Percentiles rank a stretch among this genome's conserved stretches.
Evolutionary conservation across 2,329 filamentous ascomycete genomes (phyloP).

Genomic region (Ophiostoma sp.): DNA sequence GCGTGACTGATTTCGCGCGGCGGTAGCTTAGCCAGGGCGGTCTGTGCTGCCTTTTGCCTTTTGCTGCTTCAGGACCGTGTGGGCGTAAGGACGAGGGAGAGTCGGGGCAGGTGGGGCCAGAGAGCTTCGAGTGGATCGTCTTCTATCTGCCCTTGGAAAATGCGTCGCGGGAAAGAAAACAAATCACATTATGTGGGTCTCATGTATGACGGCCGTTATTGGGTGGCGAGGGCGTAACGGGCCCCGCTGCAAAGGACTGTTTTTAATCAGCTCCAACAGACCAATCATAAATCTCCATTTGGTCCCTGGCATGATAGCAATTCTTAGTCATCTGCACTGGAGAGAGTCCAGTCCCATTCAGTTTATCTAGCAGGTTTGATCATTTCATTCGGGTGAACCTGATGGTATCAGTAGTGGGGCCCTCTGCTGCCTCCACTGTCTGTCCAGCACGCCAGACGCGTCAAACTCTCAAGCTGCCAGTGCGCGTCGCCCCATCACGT

Average conservation of each 20-base stretch:
- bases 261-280: not conserved
- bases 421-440: not conserved
- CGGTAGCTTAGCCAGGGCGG: slow-evolving; percentile 18
- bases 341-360: not conserved
- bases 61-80: not conserved
- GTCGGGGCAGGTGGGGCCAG: slow-evolving; percentile 17
- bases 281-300: not conserved
- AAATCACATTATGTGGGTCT: slow-evolving; percentile 7
- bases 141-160: slow-evolving; percentile 12
- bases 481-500: not conserved
- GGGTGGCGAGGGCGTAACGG: not conserved
- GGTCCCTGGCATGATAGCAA: not conserved
- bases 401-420: not conserved
- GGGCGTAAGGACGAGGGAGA: not conserved
- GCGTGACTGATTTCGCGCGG: slow-evolving; percentile 28
- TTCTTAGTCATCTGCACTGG: not conserved
- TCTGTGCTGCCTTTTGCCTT: slow-evolving; percentile 20
- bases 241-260: not conserved
- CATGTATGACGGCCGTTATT: not conserved
- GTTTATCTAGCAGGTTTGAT: too few species aligned
- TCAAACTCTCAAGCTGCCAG: not conserved
- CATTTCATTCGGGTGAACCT: not conserved
- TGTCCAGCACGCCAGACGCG: not conserved
- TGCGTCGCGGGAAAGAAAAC: slow-evolving; percentile 15
- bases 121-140: slow-evolving; percentile 3